Evolutionary conservation across 2,329 filamentous ascomycete genomes (phyloP), one percentile per base, ranked within the genome.

Genomic region (Xylariaceae sp.): DNA sequence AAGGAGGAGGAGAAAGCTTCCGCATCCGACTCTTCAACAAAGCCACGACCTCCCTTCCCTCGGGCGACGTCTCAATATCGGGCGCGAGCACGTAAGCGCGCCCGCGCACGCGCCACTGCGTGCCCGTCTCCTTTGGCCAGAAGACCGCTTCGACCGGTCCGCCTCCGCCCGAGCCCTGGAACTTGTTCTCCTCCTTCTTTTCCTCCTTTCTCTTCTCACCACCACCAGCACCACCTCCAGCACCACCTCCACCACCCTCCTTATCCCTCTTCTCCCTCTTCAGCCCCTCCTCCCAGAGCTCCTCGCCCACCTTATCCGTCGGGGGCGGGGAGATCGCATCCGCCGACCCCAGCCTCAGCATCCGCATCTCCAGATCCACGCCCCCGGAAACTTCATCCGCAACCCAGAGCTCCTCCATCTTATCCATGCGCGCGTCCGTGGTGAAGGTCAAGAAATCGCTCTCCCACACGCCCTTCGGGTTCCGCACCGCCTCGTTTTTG

Each of bases 361-460:
- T 16, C 12, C 38, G 41, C 9, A 44, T 24, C 12, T 37, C 36
- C 1, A 43, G 33, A 16, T 44, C 38, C 14, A 45, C 81, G 3
- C 41, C 44, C 6, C 35, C 33, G n/a, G n/a, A n/a, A n/a, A n/a
- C n/a, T n/a, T n/a, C n/a, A n/a, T n/a, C n/a, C n/a, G n/a, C n/a
- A 14, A 43, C 47, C 36, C 43, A 76, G 3, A 97, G 63, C 61
- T 96, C 83, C 3, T 70, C 68, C 0, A 84, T 70, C 68, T 97
- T 97, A 43, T 81, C 74, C 87, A 94, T 95, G 31, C 90, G 78
- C 7, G 77, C 78, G 61, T 97, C 92, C 0, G 88, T 95, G 1
- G 90, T 95, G 55, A 96, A 82, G 1, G 84, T 83, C 3, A 84
- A 75, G 51, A 90, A 67, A 50, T 97, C 88, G 52, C 78, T 87